Conservation (phyloP, 805 yeast species). For the Cyberlindnera lachancei region DNA sequence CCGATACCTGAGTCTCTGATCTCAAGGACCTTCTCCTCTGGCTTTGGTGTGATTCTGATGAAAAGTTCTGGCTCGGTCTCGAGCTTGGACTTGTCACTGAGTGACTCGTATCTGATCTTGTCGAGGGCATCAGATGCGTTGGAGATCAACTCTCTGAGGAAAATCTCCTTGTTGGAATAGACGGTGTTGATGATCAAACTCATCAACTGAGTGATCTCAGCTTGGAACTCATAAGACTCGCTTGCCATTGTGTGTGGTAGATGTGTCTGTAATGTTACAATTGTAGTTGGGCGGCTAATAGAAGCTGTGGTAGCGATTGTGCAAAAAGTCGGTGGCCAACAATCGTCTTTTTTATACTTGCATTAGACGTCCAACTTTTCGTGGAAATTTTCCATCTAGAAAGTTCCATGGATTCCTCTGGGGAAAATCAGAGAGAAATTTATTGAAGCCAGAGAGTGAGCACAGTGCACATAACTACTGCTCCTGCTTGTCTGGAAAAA, state of each 20-base stretch:
- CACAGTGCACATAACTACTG: no score
- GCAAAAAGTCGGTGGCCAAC: no score
- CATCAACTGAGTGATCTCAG: slow-evolving; percentile 99
- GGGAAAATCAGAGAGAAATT: no score
- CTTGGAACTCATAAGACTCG: slow-evolving; percentile 95
- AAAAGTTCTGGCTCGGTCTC: slow-evolving; percentile 94
- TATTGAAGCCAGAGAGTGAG: no score
- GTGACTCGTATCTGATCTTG: slow-evolving; percentile 95
- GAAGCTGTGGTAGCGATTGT: no score
- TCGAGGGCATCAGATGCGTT: slow-evolving; percentile 99
- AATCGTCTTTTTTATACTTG: neutral
- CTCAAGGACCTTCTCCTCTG: slow-evolving; percentile 90
- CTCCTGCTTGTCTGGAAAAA: no score
- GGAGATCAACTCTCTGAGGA: slow-evolving; percentile 97
- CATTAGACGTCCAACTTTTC: neutral
- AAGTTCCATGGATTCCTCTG: slow-evolving; percentile 3
- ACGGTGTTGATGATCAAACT: slow-evolving; percentile 99
- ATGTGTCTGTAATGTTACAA: neutral
- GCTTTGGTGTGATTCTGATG: slow-evolving; percentile 95
- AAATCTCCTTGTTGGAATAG: slow-evolving; percentile 98
- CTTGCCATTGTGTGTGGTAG: slow-evolving; percentile 21
- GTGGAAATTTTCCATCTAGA: slow-evolving; percentile 3
- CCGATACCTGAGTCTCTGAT: slow-evolving; percentile 99
- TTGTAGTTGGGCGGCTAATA: no score
- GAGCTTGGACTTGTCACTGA: slow-evolving; percentile 83